Base-by-base conservation (phyloP, 345 rosid species). In the Eucalyptus virginea region DNA sequence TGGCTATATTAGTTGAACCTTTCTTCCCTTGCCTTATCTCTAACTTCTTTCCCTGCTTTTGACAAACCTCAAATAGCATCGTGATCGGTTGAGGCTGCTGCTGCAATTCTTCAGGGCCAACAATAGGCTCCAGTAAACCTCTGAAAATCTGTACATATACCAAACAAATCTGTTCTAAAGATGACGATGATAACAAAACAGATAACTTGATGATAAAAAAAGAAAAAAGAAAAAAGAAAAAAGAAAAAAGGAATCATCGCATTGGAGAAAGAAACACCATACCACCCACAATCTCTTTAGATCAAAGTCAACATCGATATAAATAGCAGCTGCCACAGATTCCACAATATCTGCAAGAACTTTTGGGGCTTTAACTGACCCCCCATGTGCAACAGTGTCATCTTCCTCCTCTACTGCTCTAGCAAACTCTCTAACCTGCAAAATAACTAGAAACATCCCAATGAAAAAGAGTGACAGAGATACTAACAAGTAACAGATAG, bases 301-400 rank as follows among this genome's bases (percentile, higher is more conserved):
- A 93, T 96, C 95, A 86, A 93, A 94, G 50, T 90, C 52, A 52
- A 95, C 34, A 85, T 97, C 99, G 11, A 96, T 50, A 48, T 93
- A 97, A 26, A 97, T 81, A 12, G 99, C 99, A 87, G 96, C 98
- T 3, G 95, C 98, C 52, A 97, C 34, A 62, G 99, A 93, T 88
- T 97, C 99, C 9, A 96, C 92, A 21, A 96, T 90, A 44, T 97
- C 97, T 26, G 99, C 98, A 9, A 97, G 96, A 87, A 96, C 89
- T 93, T 97, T 96, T 0, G 99, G 98, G 9, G 98, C 99, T 93
- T 95, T 96, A 51, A 96, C 90, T 48, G 93, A 89, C 42, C 98
- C 99, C 44, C 98, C 97, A 88, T 96, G 89, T 2, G 89, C 89
- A 16, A 91, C 95, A 6, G 91, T 50, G 30, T 91, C 90, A 69